Evolutionary conservation across 2,329 filamentous ascomycete genomes (phyloP).

Genomic region (Ophiostoma angusticollis): DNA sequence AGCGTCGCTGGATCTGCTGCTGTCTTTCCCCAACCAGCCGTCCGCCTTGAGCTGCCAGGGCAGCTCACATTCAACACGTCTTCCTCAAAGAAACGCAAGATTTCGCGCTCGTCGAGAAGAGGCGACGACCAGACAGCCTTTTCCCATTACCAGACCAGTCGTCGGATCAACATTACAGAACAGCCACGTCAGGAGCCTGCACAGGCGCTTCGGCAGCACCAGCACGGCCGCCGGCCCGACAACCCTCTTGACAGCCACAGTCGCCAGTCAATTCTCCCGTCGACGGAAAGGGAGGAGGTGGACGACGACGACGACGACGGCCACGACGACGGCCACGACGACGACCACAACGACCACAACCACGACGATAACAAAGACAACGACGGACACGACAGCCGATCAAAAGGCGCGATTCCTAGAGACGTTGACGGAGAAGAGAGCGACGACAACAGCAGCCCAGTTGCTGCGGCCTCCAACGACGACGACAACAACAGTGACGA

Average conservation of each 20-base stretch:
- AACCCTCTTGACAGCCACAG: neutral
- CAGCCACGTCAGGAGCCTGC: too few relatives aligned
- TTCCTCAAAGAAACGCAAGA: slow-evolving; percentile 62
- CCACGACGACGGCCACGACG: neutral
- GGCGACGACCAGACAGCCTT: slow-evolving; percentile 28
- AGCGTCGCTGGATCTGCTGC: too few relatives aligned
- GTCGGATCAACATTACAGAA: too few relatives aligned
- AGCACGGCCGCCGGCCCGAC: slow-evolving; percentile 17
- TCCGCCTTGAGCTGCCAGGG: slow-evolving; percentile 42
- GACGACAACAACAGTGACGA: slow-evolving; percentile 21
- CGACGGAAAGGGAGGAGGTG: slow-evolving; percentile 10
- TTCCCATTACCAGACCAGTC: too few relatives aligned
- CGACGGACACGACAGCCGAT: neutral
- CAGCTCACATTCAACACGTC: slow-evolving; percentile 61
- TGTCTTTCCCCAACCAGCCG: slow-evolving; percentile 9
- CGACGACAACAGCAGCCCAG: slow-evolving; percentile 26
- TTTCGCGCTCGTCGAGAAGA: slow-evolving; percentile 33
- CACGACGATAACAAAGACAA: slow-evolving; percentile 26
- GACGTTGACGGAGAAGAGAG: slow-evolving; percentile 12
- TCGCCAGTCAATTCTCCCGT: slow-evolving; percentile 8
- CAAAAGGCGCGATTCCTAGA: too few relatives aligned
- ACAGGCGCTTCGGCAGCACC: slow-evolving; percentile 18
- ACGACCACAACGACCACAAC: slow-evolving; percentile 1
- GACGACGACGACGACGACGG: neutral
- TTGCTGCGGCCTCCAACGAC: too few relatives aligned